Base-by-base conservation (phyloP, 1,284 basidiomycete genomes). In the Papiliotrema flavescens region DNA sequence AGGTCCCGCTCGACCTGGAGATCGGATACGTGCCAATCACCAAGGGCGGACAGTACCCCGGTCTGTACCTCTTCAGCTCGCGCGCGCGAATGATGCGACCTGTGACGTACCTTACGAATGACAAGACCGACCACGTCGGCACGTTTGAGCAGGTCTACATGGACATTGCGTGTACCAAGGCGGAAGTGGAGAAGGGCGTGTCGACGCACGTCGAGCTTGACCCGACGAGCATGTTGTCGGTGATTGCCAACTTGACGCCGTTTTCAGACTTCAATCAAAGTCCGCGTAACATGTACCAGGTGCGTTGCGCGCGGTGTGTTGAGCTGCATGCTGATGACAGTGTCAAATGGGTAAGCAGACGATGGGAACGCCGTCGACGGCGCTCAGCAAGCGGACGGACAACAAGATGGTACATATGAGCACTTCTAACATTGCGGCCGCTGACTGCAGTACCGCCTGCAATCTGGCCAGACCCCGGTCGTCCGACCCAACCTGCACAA, bases 71-170 rank as follows among this genome's bases (percentile, higher is more conserved):
- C 53, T 99, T 99, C 79, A 84, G 90, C 20, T 85, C 87, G 15
- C 83, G 85, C 50, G 83, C 91, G 42, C 82, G 96, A 57, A 97
- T 99, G 93, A 98, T 99, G 95, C 84, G 96, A 44, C 95, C 97
- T 2, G 96, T 98, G 57, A 92, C 89, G 67, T 94, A 89, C 75
- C 78, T 98, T 43, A 79, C 81, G 57, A 98, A 98, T 73, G 87
- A 86, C 51, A 83, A 84, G 63, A 83, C 88, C 63, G 96, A 99
- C 75, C 89, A 90, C 73, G 83, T 98, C 49, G 96, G 96, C 2
- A 85, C 95, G 2, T 99, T 98, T 66, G 96, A 99, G 77, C 96
- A 99, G 78, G 96, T 98, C 11, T 99, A 98, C 76, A 94, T 98
- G 89, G 90, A 99, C 73, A 90, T 99, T 69, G 95, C 96, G 0